phyloP scores from a whole-genome alignment of 441 rosid species.

The Dalechampia spathulata region DNA sequence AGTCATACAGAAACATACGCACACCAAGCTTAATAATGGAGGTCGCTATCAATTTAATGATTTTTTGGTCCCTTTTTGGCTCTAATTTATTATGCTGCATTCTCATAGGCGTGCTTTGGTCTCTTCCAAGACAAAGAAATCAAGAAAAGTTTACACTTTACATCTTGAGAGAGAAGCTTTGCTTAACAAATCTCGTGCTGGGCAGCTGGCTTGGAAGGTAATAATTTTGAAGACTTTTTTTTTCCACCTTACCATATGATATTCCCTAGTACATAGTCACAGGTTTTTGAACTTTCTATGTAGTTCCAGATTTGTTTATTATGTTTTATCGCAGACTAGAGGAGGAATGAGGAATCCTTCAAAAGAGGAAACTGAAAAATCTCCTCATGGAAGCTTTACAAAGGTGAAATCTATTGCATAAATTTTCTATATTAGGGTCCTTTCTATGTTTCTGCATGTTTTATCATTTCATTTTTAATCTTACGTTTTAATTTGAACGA shows the following conservation, averaged over 20 bases:
- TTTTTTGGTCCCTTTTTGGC: neutral
- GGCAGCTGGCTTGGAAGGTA: constrained; percentile 55
- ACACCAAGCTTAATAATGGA: neutral
- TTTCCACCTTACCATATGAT: neutral
- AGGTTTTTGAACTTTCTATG: too few relatives aligned
- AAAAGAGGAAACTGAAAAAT: constrained; percentile 33
- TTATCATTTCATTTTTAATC: neutral
- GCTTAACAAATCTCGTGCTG: constrained; percentile 30
- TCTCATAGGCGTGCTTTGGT: constrained; percentile 43
- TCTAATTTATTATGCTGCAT: neutral
- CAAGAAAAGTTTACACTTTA: constrained; percentile 47
- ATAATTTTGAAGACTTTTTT: constrained; percentile 2
- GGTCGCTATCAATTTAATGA: neutral
- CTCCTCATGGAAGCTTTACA: constrained; percentile 65
- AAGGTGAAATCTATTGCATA: constrained; percentile 31
- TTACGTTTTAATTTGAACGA: neutral
- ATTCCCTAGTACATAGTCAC: too few relatives aligned
- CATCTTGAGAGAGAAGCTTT: constrained; percentile 51
- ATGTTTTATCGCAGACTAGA: constrained; percentile 28
- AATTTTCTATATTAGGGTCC: neutral
- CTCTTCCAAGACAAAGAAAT: constrained; percentile 57
- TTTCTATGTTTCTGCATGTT: neutral
- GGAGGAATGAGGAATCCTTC: constrained; percentile 59
- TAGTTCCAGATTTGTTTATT: neutral
- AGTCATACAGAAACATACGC: neutral